These are phyloP conservation scores for Tricholoma bakamatsutake DNA, from an alignment of 768 basidiomycete genomes.

Conservation along the genomic window DNA sequence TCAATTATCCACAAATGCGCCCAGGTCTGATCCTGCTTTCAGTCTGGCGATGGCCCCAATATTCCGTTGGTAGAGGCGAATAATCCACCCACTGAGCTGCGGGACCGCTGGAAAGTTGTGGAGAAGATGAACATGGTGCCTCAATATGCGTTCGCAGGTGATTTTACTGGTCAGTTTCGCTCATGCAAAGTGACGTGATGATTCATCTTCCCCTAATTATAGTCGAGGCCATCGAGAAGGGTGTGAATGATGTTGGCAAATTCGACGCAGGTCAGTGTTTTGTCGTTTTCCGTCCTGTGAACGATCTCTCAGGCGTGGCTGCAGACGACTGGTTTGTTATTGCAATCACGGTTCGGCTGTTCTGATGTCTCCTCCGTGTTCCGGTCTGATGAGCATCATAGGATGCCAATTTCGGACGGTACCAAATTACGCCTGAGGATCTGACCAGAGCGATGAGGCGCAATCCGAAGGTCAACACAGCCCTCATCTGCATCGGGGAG, in stretches of 20 bases:
- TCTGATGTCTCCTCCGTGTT: not conserved
- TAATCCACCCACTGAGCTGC: conserved; percentile 45
- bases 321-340: conserved; percentile 70
- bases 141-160: conserved; percentile 65
- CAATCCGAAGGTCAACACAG: conserved; percentile 60
- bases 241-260: conserved; percentile 53
- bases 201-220: conserved; percentile 5
- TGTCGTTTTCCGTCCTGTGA: not conserved
- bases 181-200: not conserved
- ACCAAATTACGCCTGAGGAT: conserved; percentile 55
- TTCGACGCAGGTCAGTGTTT: conserved; percentile 50
- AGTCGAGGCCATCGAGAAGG: conserved; percentile 64
- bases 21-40: not conserved
- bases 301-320: not conserved
- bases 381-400: conserved; percentile 9
- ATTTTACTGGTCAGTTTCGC: conserved; percentile 45
- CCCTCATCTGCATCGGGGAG: conserved; percentile 64
- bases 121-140: conserved; percentile 68
- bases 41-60: conserved; percentile 62
- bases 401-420: conserved; percentile 65
- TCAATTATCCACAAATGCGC: not conserved
- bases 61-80: conserved; percentile 46
- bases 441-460: conserved; percentile 51
- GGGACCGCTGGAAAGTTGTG: conserved; percentile 58
- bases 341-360: conserved; percentile 44